Base-by-base conservation (phyloP, 345 rosid species). In the Bruguiera sexangula region DNA sequence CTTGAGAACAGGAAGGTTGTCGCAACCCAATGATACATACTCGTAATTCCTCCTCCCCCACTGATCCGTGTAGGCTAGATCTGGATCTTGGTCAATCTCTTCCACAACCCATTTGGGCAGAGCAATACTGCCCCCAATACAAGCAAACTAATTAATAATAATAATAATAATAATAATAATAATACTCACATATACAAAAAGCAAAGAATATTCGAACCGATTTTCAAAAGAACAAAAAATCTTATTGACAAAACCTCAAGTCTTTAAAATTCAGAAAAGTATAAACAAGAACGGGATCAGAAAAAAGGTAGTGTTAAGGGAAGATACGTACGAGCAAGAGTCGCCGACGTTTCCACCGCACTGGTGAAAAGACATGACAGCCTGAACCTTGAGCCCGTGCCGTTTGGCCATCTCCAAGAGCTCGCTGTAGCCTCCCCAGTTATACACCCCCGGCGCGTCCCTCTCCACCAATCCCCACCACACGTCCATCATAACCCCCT, bases 391-490 rank as follows among this genome's bases (percentile, higher is more conserved):
- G 30, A 94, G 92, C 0, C 99, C 99, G 20, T 87, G 82, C 68
- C 84, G 83, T 76, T 83, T 84, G 3, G 96, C 99, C 99, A 94
- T 89, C 59, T 94, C 92, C 19, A 94, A 67, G n/a, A 94, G 76
- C 72, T 91, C 99, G 29, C 73, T 63, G 59, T 91, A 94, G n/a
- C 99, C 99, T n/a, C 99, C 99, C 99, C 99, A 94, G 43, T 91
- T 88, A 69, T 94, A 94, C 65, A 64, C 62, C 24, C 96, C 96
- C 0, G 97, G 96, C 32, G 85, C 66, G 2, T 90, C 97, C 54
- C 85, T 87, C 88, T 94, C 98, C 72, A 94, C 99, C 78, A 94
- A 80, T 29, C 99, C 99, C 99, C 99, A 94, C 99, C 99, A 94
- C 43, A 94, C 97, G 72, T 94, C 99, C 63, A 94, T 82, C 99